Evolutionary conservation across 1,284 basidiomycete genomes (phyloP), one percentile per base, ranked within the genome.

Genomic region (Vanrija sp.): DNA sequence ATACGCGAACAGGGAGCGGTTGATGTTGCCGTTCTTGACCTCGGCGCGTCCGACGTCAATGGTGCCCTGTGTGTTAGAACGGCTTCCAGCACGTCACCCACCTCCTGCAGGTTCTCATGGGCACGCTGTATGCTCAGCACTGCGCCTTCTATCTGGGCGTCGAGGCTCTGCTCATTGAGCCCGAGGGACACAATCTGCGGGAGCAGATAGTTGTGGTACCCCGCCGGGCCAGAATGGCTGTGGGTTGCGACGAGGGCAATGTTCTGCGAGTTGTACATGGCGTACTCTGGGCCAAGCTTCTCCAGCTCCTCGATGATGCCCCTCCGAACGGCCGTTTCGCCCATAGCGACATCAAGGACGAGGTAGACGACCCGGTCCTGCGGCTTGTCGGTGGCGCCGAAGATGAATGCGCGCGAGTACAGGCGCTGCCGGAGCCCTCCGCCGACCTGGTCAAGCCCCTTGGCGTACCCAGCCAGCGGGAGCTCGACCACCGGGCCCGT

Each of bases 151-250:
- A 60, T 51, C 21, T 53, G 45, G 7, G 58, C 58, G 29, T 60
- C 25, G 47, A 56, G 55, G 34, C 38, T 44, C 45, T 46, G 45
- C 28, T 50, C 43, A 23, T 43, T 50, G 38, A 60, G 55, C 1
- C 58, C 58, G 14, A 60, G 45, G 16, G 46, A 8, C 5, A 51
- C 47, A 3, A 55, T 19, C 48, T 53, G 58, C 25, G 39, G 51
- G 12, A 60, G 45, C 23, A 60, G 23, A 26, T 60, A 60, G 48
- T 60, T 60, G 44, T 53, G 40, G 51, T 52, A 60, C 7, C 58
- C 58, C 15, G 54, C 58, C 3, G 58, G 58, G 5, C 58, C 58
- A 0, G 51, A 50, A 47, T 60, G 58, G 26, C 46, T 50, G 51
- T 60, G 58, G 39, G 54, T 55, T 4, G 51, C 54, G 8, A 51